These are phyloP conservation scores for Aphelidium insulamus DNA, from an alignment of 371 early-diverging fungal species.

Conservation along the genomic window DNA sequence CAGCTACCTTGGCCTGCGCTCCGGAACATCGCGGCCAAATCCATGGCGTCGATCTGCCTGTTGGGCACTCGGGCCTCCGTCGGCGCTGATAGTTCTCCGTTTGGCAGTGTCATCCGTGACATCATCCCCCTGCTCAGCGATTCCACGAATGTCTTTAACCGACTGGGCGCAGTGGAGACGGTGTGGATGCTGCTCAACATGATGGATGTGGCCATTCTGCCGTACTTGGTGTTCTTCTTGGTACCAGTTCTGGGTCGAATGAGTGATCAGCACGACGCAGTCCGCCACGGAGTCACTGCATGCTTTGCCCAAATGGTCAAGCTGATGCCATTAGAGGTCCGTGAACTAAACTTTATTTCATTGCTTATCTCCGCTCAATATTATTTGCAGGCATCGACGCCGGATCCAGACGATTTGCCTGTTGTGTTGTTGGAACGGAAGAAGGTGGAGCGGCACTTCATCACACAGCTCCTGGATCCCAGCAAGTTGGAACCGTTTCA, in stretches of 20 bases:
- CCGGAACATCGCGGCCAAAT: conserved; percentile 53
- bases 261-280: conserved; percentile 77
- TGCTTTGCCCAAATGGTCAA: conserved; percentile 85
- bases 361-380: not conserved
- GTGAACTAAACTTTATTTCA: conserved; percentile 1
- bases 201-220: conserved; percentile 50
- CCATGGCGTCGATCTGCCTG: conserved; percentile 45
- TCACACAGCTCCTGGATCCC: conserved; percentile 75
- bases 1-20: conserved; percentile 47
- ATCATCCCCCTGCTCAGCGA: conserved; percentile 62
- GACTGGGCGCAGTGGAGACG: conserved; percentile 78
- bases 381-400: conserved; percentile 38
- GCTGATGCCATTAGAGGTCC: conserved; percentile 65
- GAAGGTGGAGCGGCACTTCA: conserved; percentile 62
- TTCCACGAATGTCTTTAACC: conserved; percentile 29
- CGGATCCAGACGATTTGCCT: conserved; percentile 73
- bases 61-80: conserved; percentile 44
- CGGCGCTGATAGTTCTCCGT: too few species aligned
- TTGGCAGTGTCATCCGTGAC: conserved; percentile 42
- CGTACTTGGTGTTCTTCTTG: conserved; percentile 84
- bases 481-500: conserved; percentile 58
- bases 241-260: conserved; percentile 93
- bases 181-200: conserved; percentile 35
- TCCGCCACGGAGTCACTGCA: conserved; percentile 66
- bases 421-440: conserved; percentile 48